phyloP scores from a whole-genome alignment of 306 rosid genomes.

The Quercus robur region DNA sequence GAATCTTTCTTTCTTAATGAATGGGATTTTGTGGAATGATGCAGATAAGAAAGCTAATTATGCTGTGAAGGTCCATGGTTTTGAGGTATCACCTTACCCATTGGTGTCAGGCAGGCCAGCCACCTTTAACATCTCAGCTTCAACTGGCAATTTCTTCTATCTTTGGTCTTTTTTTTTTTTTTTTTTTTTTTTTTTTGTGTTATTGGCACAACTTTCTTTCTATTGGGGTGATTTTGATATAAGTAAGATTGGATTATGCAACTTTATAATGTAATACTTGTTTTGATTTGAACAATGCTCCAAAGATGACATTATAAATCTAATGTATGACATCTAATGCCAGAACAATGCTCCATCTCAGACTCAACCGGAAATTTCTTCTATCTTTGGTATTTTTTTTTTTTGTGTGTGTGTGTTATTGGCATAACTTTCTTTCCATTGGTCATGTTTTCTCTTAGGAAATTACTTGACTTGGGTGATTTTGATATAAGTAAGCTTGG shows the following conservation, averaged over 20 bases:
- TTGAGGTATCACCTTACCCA: slow-evolving; percentile 58
- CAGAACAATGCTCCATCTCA: too few species aligned
- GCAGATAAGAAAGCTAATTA: slow-evolving; percentile 57
- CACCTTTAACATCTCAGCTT: slow-evolving; percentile 72
- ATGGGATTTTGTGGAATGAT: slow-evolving; percentile 4
- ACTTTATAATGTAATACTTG: neutral
- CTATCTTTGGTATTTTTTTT: too few species aligned
- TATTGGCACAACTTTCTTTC: neutral
- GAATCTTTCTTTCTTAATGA: slow-evolving; percentile 6
- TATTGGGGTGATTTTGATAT: neutral
- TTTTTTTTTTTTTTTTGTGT: too few species aligned
- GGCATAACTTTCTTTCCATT: too few species aligned
- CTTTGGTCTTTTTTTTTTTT: too few species aligned
- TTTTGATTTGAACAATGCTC: neutral
- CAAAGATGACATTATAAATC: too few species aligned
- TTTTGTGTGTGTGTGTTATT: too few species aligned
- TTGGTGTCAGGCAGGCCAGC: slow-evolving; percentile 61
- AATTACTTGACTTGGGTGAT: too few species aligned
- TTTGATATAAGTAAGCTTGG: too few species aligned
- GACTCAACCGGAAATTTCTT: too few species aligned
- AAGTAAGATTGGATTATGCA: neutral
- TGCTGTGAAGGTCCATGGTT: slow-evolving; percentile 62
- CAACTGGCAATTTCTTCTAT: slow-evolving; percentile 45
- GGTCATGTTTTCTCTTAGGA: too few species aligned
- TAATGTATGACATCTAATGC: too few species aligned